phyloP scores from a whole-genome alignment of 306 rosid species.

The Alnus glutinosa region DNA sequence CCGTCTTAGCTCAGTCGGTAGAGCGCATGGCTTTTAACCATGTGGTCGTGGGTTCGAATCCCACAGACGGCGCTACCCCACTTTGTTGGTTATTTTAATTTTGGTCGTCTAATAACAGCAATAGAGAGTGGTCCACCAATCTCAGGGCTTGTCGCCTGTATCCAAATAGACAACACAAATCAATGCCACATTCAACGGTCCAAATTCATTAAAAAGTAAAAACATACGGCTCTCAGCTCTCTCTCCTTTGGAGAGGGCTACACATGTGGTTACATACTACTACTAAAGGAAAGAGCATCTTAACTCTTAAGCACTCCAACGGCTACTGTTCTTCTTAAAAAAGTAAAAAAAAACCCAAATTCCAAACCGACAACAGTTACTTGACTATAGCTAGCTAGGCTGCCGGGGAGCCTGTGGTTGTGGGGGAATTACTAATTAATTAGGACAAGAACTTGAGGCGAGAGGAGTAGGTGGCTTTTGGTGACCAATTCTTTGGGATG shows the following conservation, averaged over 20 bases:
- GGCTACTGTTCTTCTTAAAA: too few species aligned
- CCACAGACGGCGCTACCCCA: slow-evolving; percentile 26
- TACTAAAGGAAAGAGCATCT: too few species aligned
- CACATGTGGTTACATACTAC: background rate
- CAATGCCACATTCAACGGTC: slow-evolving; percentile 17
- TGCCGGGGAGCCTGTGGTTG: too few species aligned
- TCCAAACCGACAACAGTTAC: too few species aligned
- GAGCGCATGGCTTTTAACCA: slow-evolving; percentile 39
- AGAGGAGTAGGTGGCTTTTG: slow-evolving; percentile 78
- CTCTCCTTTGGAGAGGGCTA: slow-evolving; percentile 93
- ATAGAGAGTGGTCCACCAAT: background rate
- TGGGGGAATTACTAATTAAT: too few species aligned
- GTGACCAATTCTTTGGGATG: slow-evolving; percentile 79
- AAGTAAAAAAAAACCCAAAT: too few species aligned
- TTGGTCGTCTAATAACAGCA: too few species aligned
- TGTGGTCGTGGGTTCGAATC: slow-evolving; percentile 42
- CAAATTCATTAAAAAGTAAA: slow-evolving; percentile 26
- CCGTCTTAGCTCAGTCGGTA: slow-evolving; percentile 40
- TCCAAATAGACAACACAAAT: background rate
- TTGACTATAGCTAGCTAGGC: too few species aligned
- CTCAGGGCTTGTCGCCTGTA: background rate
- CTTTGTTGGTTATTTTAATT: too few species aligned
- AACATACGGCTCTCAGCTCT: slow-evolving; percentile 43
- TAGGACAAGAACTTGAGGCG: slow-evolving; percentile 47
- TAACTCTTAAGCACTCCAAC: too few species aligned